These are phyloP conservation scores for Calonectria hawksworthii DNA, from an alignment of 2,329 filamentous ascomycete genomes.

Conservation along the genomic window DNA sequence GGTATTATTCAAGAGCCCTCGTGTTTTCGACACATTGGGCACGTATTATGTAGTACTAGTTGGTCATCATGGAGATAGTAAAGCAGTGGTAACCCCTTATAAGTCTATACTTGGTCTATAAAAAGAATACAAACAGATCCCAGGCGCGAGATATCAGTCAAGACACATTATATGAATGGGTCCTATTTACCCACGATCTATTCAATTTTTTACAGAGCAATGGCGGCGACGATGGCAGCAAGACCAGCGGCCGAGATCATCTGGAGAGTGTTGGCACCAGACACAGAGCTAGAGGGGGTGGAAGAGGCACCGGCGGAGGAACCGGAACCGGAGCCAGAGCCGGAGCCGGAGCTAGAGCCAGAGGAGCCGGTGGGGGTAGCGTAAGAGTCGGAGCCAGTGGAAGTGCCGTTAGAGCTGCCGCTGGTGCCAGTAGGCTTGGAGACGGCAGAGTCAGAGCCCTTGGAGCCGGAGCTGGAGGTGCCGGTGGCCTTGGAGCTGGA, in stretches of 20 bases:
- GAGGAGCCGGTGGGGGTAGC: conserved; percentile 17
- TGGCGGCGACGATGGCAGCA: conserved; percentile 39
- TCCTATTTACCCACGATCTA: conserved; percentile 41
- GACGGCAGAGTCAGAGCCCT: neutral
- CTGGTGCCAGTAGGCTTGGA: conserved; percentile 14
- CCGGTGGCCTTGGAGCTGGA: conserved; percentile 31
- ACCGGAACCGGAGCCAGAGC: conserved; percentile 18
- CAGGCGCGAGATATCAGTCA: conserved; percentile 40
- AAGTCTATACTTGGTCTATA: conserved; percentile 48
- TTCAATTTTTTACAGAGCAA: conserved; percentile 45
- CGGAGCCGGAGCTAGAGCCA: conserved; percentile 16
- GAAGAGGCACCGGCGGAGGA: conserved; percentile 17
- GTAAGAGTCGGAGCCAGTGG: conserved; percentile 25
- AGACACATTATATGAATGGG: conserved; percentile 42
- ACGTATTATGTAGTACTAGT: conserved; percentile 5
- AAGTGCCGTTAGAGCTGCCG: conserved; percentile 26
- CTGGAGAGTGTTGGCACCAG: conserved; percentile 35
- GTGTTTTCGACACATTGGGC: neutral
- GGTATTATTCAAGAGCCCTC: conserved; percentile 1
- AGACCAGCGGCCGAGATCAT: conserved; percentile 35
- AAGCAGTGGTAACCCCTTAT: conserved; percentile 38
- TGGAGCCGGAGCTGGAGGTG: neutral
- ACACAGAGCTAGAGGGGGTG: conserved; percentile 33
- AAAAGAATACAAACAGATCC: conserved; percentile 47
- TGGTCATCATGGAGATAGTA: conserved; percentile 19